These are phyloP conservation scores for Mucor ambiguus DNA, from an alignment of 371 early-diverging fungal species.

Conservation along the genomic window DNA sequence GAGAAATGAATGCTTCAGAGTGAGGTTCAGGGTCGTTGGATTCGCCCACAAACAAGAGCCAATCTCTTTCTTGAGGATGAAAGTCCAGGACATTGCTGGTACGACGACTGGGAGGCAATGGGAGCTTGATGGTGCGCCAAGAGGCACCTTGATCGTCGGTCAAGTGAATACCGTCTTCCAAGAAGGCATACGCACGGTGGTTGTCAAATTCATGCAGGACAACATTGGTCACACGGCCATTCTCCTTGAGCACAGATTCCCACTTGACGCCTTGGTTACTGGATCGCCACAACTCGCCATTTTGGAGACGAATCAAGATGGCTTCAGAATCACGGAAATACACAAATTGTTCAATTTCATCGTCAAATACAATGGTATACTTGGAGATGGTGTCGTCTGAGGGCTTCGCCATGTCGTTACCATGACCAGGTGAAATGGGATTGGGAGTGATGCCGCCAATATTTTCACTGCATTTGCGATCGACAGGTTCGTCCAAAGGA, in stretches of 20 bases:
- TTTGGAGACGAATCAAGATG: constrained; percentile 55
- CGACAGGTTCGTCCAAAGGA: constrained; percentile 63
- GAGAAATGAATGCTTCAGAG: constrained; percentile 69
- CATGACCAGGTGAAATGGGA: not conserved
- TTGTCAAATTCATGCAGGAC: constrained; percentile 61
- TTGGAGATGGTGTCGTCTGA: constrained; percentile 40
- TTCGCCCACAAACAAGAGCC: constrained; percentile 78
- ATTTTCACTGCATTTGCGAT: constrained; percentile 62
- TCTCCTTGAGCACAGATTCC: constrained; percentile 50
- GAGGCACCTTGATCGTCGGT: constrained; percentile 73
- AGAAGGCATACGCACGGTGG: constrained; percentile 65
- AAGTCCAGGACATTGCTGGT: constrained; percentile 73
- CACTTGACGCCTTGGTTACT: constrained; percentile 69
- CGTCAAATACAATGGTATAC: constrained; percentile 42
- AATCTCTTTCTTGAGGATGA: constrained; percentile 79
- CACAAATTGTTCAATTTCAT: constrained; percentile 54
- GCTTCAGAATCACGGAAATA: constrained; percentile 61
- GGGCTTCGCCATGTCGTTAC: constrained; percentile 22
- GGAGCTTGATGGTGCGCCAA: constrained; percentile 62
- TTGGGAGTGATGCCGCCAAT: constrained; percentile 14
- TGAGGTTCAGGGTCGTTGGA: constrained; percentile 51
- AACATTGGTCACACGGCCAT: constrained; percentile 33
- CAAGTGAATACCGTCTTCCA: constrained; percentile 54
- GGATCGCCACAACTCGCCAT: constrained; percentile 67
- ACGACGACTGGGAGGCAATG: constrained; percentile 62